These are phyloP conservation scores for Ligustrum vulgare DNA, from an alignment of 257 asterid species.

Conservation along the genomic window DNA sequence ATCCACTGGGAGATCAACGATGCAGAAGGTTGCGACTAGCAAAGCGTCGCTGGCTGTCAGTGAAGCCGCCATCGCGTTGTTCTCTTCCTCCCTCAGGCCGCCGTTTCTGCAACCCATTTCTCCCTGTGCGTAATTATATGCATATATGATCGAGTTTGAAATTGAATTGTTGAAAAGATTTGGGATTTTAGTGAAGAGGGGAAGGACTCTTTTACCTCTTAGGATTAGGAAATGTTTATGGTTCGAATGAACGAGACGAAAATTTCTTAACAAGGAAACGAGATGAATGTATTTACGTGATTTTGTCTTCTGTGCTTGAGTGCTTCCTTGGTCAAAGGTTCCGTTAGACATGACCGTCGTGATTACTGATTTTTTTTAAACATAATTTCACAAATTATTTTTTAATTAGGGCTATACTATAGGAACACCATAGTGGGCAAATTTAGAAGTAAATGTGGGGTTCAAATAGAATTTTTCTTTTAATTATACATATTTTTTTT, in stretches of 20 bases:
- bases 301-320: too few relatives aligned
- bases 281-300: not conserved
- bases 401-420: too few relatives aligned
- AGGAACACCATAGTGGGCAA: too few relatives aligned
- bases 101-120: slow-evolving; percentile 63
- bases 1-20: slow-evolving; percentile 73
- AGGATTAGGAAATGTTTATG: not conserved
- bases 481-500: too few relatives aligned
- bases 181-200: slow-evolving; percentile 8
- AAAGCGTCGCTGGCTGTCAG: slow-evolving; percentile 47
- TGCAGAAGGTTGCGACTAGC: slow-evolving; percentile 64
- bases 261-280: not conserved
- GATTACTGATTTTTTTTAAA: too few relatives aligned
- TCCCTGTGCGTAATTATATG: not conserved
- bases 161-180: not conserved
- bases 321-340: too few relatives aligned
- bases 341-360: too few relatives aligned
- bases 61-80: slow-evolving; percentile 31
- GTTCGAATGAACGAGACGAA: not conserved
- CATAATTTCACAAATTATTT: too few relatives aligned
- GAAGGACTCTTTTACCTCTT: slow-evolving; percentile 5
- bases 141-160: not conserved
- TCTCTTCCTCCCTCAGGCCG: slow-evolving; percentile 31
- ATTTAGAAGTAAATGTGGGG: too few relatives aligned
- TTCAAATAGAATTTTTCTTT: too few relatives aligned